These are phyloP conservation scores for Aureobasidium vineae DNA, from an alignment of 2,329 filamentous ascomycete genomes.

Conservation along the genomic window DNA sequence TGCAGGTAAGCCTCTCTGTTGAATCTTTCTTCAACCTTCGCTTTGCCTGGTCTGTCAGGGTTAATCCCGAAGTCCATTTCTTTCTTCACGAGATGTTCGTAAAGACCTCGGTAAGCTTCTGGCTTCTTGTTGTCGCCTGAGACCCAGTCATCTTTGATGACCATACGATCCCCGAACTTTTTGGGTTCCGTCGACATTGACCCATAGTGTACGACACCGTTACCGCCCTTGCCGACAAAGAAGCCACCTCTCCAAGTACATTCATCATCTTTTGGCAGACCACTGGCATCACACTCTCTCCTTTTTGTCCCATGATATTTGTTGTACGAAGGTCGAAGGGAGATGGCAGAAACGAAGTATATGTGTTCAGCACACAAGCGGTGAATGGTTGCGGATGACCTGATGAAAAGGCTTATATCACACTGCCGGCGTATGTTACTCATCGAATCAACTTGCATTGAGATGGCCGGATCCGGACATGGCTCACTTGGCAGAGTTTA, in stretches of 20 bases:
- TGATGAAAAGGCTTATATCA: neutral
- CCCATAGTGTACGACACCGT: neutral
- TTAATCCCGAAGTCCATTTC: constrained; percentile 1
- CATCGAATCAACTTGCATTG: no score
- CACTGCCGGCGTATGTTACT: neutral
- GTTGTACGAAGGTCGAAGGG: neutral
- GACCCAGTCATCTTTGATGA: neutral
- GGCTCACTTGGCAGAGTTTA: neutral
- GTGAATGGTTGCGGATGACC: neutral
- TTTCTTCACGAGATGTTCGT: neutral
- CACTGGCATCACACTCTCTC: neutral
- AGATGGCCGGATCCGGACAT: neutral
- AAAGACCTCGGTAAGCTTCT: neutral
- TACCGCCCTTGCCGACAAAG: neutral
- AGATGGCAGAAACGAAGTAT: neutral
- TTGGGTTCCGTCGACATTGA: neutral
- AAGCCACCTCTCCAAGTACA: neutral
- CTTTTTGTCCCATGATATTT: neutral
- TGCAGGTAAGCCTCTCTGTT: neutral
- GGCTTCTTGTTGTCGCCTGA: neutral
- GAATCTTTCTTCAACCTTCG: neutral
- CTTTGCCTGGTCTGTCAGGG: neutral
- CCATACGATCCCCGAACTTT: neutral
- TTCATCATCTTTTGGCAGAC: neutral
- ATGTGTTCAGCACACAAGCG: neutral